Percentiles rank a stretch among this genome's conserved stretches.
Evolutionary conservation across 2,329 filamentous ascomycete genomes (phyloP).

Genomic region (Trichoderma aggressivum): DNA sequence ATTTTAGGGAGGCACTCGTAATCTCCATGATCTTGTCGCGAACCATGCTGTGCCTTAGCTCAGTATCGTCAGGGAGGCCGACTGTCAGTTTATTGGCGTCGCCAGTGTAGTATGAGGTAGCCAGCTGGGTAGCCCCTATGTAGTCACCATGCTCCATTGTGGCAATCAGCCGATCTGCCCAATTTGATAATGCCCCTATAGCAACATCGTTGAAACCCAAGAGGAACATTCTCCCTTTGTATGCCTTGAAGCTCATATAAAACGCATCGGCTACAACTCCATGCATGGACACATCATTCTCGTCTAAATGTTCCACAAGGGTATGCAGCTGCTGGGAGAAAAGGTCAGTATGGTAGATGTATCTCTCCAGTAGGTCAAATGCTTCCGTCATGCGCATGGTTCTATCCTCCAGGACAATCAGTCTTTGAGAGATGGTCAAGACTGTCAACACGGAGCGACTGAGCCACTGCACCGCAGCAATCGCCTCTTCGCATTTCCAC

Average conservation of each 20-base stretch:
- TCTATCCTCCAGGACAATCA: constrained; percentile 88
- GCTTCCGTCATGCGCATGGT: constrained; percentile 89
- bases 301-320: constrained; percentile 83
- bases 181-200: constrained; percentile 90
- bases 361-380: constrained; percentile 85
- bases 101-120: constrained; percentile 87
- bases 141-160: constrained; percentile 98
- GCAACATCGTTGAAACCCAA: constrained; percentile 92
- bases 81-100: constrained; percentile 92
- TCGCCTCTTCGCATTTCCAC: constrained; percentile 92
- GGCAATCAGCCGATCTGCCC: constrained; percentile 89
- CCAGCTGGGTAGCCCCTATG: constrained; percentile 83
- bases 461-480: constrained; percentile 95
- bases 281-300: constrained; percentile 85
- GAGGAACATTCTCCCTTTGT: constrained; percentile 89
- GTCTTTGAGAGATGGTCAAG: constrained; percentile 87
- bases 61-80: constrained; percentile 81
- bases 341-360: constrained; percentile 86
- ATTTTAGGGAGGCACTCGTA: constrained; percentile 86
- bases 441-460: constrained; percentile 89
- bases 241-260: constrained; percentile 94
- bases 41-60: constrained; percentile 74
- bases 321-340: constrained; percentile 84
- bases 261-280: constrained; percentile 96
- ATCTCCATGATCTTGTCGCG: constrained; percentile 88